phyloP scores from a whole-genome alignment of 495 filamentous ascomycete species.

The Hypomontagnella submonticulosa region DNA sequence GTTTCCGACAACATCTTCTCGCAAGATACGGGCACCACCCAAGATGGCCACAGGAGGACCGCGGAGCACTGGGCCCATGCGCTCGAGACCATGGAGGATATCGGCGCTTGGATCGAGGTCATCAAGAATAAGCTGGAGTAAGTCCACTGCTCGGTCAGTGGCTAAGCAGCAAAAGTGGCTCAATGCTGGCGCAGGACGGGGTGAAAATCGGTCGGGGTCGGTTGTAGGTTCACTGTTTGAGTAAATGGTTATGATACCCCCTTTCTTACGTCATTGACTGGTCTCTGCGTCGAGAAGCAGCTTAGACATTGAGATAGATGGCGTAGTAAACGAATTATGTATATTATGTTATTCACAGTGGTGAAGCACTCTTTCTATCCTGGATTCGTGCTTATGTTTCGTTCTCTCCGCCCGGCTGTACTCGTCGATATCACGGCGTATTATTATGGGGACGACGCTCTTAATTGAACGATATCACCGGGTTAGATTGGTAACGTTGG shows the following conservation, averaged over 20 bases:
- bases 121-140: conserved; percentile 38
- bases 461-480: too few species aligned
- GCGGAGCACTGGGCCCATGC: conserved; percentile 33
- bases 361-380: too few species aligned
- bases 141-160: background rate
- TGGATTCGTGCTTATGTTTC: too few species aligned
- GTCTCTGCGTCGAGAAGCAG: background rate
- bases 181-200: background rate
- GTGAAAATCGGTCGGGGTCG: background rate
- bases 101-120: conserved; percentile 45
- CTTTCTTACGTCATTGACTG: conserved; percentile 9
- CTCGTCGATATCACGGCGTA: too few species aligned
- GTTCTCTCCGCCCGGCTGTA: too few species aligned
- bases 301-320: background rate
- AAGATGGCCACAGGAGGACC: conserved; percentile 3
- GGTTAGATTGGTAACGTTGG: too few species aligned
- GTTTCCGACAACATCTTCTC: conserved; percentile 55
- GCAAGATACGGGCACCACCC: conserved; percentile 14
- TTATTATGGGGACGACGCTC: too few species aligned
- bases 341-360: background rate
- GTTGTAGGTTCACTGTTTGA: background rate
- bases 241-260: conserved; percentile 31
- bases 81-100: conserved; percentile 44
- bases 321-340: background rate
- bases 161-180: background rate